phyloP scores from a whole-genome alignment of 2,329 filamentous ascomycete species.

The Fusarium bactridioides region DNA sequence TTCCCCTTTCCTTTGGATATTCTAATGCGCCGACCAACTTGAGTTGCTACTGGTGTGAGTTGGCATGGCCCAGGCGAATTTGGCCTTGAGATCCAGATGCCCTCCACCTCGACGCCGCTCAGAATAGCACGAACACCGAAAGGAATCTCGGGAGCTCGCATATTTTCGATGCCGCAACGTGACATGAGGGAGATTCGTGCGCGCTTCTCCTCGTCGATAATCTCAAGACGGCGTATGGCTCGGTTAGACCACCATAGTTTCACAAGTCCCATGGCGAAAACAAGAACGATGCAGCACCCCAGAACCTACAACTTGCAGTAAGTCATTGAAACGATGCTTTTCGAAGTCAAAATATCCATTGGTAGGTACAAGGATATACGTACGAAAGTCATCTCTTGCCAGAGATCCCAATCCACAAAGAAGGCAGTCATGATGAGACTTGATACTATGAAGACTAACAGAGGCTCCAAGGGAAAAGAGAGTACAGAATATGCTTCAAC shows the following conservation, averaged over 20 bases:
- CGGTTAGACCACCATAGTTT: constrained; percentile 73
- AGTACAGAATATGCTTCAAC: constrained; percentile 2
- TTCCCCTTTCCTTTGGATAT: constrained; percentile 35
- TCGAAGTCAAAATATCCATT: background rate
- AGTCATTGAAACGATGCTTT: background rate
- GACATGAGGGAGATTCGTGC: constrained; percentile 61
- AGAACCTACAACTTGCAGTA: constrained; percentile 65
- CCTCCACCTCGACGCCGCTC: constrained; percentile 82
- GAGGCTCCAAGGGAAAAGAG: background rate
- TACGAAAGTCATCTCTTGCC: constrained; percentile 92
- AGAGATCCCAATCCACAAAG: constrained; percentile 77
- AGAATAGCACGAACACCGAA: constrained; percentile 89
- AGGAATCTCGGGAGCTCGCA: constrained; percentile 68
- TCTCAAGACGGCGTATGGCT: constrained; percentile 63
- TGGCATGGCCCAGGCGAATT: constrained; percentile 48
- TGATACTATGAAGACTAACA: constrained; percentile 2
- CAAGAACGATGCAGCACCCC: constrained; percentile 72
- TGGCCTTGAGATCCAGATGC: constrained; percentile 76
- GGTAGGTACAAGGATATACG: constrained; percentile 48
- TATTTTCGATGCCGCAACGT: constrained; percentile 58
- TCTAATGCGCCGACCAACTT: constrained; percentile 20
- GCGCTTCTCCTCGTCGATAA: constrained; percentile 72
- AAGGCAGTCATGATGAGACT: constrained; percentile 54
- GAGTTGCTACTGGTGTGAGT: constrained; percentile 36
- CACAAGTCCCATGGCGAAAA: constrained; percentile 71